phyloP scores from a whole-genome alignment of 1,284 basidiomycete species.

The Ustilago hordei region DNA sequence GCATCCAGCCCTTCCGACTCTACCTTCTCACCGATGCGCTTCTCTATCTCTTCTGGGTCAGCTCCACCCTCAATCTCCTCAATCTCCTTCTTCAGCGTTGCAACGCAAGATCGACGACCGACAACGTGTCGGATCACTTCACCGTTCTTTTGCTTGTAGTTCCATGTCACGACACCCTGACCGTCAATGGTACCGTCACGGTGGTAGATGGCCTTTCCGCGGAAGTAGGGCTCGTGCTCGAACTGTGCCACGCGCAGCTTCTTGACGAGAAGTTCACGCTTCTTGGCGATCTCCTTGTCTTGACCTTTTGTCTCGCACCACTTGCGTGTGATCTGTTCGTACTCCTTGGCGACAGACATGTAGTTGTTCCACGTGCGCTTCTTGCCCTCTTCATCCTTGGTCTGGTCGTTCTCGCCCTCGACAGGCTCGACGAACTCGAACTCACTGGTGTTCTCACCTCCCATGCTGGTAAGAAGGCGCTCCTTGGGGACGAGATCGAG shows the following conservation, averaged over 20 bases:
- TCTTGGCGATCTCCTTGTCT: constrained; percentile 39
- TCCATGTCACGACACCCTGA: constrained; percentile 64
- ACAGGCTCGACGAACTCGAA: constrained; percentile 55
- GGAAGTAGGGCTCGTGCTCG: constrained; percentile 67
- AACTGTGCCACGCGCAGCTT: constrained; percentile 68
- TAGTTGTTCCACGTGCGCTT: constrained; percentile 61
- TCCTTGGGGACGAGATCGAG: constrained; percentile 59
- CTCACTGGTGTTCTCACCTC: constrained; percentile 51
- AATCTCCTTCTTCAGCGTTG: constrained; percentile 59
- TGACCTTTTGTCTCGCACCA: constrained; percentile 63
- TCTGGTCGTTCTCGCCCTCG: constrained; percentile 67
- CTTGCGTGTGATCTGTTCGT: constrained; percentile 63
- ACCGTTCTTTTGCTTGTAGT: constrained; percentile 66
- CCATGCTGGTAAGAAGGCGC: constrained; percentile 52
- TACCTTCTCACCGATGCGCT: constrained; percentile 24
- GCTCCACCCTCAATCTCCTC: constrained; percentile 55
- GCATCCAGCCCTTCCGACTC: constrained; percentile 25
- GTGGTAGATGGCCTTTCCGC: constrained; percentile 67
- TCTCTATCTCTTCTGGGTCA: constrained; percentile 28
- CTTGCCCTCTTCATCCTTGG: constrained; percentile 62
- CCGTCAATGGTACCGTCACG: constrained; percentile 68
- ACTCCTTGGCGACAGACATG: constrained; percentile 62
- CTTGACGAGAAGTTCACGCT: constrained; percentile 66
- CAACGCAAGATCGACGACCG: constrained; percentile 54
- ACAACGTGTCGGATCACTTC: constrained; percentile 59